phyloP scores from a whole-genome alignment of 495 filamentous ascomycete species.

The Tuber microsphaerosporum region DNA sequence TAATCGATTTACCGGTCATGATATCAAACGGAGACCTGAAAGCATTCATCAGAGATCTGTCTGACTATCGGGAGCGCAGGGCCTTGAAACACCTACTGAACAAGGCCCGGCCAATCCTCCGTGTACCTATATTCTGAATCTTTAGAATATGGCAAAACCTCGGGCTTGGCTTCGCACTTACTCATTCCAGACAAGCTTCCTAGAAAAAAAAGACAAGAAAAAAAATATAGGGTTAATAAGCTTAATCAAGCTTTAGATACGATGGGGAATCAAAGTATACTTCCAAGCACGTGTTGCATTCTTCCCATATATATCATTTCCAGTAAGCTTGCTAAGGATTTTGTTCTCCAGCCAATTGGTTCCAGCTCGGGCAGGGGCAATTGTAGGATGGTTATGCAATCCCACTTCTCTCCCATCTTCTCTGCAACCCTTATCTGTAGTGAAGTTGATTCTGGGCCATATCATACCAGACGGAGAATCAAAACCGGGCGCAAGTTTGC shows the following conservation, averaged over 20 bases:
- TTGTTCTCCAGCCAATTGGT: constrained; percentile 41
- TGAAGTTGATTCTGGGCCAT: constrained; percentile 41
- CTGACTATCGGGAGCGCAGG: not conserved
- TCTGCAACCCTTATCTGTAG: constrained; percentile 31
- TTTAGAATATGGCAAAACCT: not conserved
- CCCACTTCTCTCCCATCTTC: constrained; percentile 36
- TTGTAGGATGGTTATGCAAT: constrained; percentile 34
- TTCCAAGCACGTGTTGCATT: constrained; percentile 41
- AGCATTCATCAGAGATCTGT: constrained; percentile 16
- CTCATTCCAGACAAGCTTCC: constrained; percentile 41
- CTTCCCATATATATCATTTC: constrained; percentile 29
- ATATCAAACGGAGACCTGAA: constrained; percentile 39
- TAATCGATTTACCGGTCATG: constrained; percentile 34
- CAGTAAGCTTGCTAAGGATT: constrained; percentile 37
- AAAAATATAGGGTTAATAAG: constrained; percentile 6
- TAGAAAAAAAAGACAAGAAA: constrained; percentile 3
- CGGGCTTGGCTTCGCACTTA: constrained; percentile 2
- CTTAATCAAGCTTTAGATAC: not conserved
- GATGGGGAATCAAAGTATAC: constrained; percentile 18
- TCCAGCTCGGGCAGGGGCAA: constrained; percentile 38
- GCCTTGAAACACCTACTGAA: constrained; percentile 30
- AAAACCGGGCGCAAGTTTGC: constrained; percentile 39
- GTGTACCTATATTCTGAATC: constrained; percentile 19
- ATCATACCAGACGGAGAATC: constrained; percentile 41
- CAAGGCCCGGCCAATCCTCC: constrained; percentile 41